Base-by-base conservation (phyloP, 106 monocot species). In the Ottelia alismoides region DNA sequence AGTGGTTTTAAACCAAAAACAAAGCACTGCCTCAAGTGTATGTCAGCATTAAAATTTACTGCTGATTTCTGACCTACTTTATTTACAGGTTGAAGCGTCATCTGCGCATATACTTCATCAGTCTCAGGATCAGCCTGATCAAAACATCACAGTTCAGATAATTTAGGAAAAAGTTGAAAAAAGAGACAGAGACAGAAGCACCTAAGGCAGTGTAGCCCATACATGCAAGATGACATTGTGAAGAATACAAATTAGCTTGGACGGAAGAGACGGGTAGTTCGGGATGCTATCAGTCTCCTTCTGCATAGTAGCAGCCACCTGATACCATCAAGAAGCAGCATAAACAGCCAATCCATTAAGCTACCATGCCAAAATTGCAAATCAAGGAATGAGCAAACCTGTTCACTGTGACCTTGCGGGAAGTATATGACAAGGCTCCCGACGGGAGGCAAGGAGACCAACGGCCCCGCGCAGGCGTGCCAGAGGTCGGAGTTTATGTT, bases 401-500 rank as follows among this genome's bases (percentile, higher is more conserved):
- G 85, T 47, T 92, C 92, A 26, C 85, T 92, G 52, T 92, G 92
- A 26, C 92, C 92, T 48, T 92, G 92, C 1, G 92, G 92, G 50
- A 92, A 92, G 70, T 92, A 92, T 30, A 92, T 85, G 1, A 92
- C 85, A 18, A 85, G 75, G 57, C 85, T 85, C 55, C 85, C 85
- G 2, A 68, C 78, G 1, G 81, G 85, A 17, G 92, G 92, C 60
- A 92, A 48, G 27, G 81, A 75, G 17, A 85, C 82, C 35, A 85
- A 76, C 0, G 92, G 92, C 26, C 92, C 92, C 9, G 92, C 92
- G 65, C 92, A 92, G 79, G 92, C 92, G 65, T 92, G 92, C 92
- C 92, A 92, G 71, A 92, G 35, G 73, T 82, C 92, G 27, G 92
- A 85, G 58, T 85, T 82, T 24, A 92, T 82, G 19, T 23, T 71